phyloP scores from a whole-genome alignment of 2,329 filamentous ascomycete species.

The Xylaria sp. region DNA sequence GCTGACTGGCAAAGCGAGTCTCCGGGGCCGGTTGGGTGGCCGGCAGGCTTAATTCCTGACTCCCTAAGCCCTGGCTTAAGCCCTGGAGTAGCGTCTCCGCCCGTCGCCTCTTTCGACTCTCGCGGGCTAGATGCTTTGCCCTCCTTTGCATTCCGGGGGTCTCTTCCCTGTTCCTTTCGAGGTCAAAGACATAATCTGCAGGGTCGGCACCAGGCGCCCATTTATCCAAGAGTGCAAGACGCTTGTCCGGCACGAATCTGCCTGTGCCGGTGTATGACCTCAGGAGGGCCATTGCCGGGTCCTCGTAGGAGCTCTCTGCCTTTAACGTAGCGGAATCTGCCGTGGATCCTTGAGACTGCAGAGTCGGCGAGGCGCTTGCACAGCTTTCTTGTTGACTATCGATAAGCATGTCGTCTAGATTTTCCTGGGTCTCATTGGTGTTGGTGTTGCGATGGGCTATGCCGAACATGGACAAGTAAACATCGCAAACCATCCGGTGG shows the following conservation, averaged over 20 bases:
- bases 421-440: slow-evolving; percentile 5
- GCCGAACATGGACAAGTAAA: slow-evolving; percentile 34
- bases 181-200: slow-evolving; percentile 34
- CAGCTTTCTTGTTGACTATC: slow-evolving; percentile 32
- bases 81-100: slow-evolving; percentile 34
- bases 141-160: slow-evolving; percentile 30
- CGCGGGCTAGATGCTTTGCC: slow-evolving; percentile 31
- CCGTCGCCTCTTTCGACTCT: slow-evolving; percentile 36
- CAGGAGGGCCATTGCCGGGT: slow-evolving; percentile 34
- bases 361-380: slow-evolving; percentile 23
- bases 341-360: slow-evolving; percentile 23
- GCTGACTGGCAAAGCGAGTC: slow-evolving; percentile 30
- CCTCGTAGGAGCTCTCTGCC: slow-evolving; percentile 23
- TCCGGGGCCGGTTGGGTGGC: slow-evolving; percentile 33
- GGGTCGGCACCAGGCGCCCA: slow-evolving; percentile 33
- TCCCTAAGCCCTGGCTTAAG: slow-evolving; percentile 26
- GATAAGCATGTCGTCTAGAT: slow-evolving; percentile 27
- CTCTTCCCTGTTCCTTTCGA: slow-evolving; percentile 32
- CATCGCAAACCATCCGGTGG: slow-evolving; percentile 33
- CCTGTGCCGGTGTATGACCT: slow-evolving; percentile 37
- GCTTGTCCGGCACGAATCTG: slow-evolving; percentile 28
- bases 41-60: slow-evolving; percentile 29
- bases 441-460: slow-evolving; percentile 24
- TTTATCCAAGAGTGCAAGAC: slow-evolving; percentile 31
- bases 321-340: slow-evolving; percentile 21